These are phyloP conservation scores for Schwanniomyces pseudopolymorphus DNA, from an alignment of 805 yeast genomes.

Conservation along the genomic window DNA sequence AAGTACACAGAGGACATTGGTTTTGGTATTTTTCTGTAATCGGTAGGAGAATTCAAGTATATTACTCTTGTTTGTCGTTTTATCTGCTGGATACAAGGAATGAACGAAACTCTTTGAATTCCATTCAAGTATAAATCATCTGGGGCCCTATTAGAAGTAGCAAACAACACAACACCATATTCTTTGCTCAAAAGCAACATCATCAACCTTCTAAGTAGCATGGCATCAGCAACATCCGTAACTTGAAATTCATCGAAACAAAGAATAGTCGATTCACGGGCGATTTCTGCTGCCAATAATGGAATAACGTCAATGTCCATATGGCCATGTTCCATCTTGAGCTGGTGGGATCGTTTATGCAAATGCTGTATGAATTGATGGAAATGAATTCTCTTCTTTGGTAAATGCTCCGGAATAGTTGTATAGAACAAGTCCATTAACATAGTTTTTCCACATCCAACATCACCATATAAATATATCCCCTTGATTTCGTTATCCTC, in stretches of 20 bases:
- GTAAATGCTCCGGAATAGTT: conserved; percentile 74
- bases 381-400: conserved; percentile 84
- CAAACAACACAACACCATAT: conserved; percentile 84
- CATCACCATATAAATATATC: conserved; percentile 92
- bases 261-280: conserved; percentile 70
- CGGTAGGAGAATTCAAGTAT: conserved; percentile 85
- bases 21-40: conserved; percentile 84
- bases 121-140: conserved; percentile 93
- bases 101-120: conserved; percentile 84
- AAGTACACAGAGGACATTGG: conserved; percentile 81
- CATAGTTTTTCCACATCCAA: conserved; percentile 98
- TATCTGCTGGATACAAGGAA: conserved; percentile 86
- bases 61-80: conserved; percentile 74
- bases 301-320: conserved; percentile 80
- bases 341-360: conserved; percentile 82
- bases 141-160: conserved; percentile 94
- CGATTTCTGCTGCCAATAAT: conserved; percentile 76
- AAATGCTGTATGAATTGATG: conserved; percentile 96
- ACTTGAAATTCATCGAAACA: conserved; percentile 98
- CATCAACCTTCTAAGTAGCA: conserved; percentile 80
- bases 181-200: conserved; percentile 65
- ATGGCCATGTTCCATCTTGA: conserved; percentile 56
- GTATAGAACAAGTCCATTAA: conserved; percentile 91
- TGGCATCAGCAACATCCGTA: conserved; percentile 98
- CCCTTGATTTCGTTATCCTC: conserved; percentile 60